phyloP scores from a whole-genome alignment of 2,329 filamentous ascomycete species.

The Ceratocystis eucalypticola region DNA sequence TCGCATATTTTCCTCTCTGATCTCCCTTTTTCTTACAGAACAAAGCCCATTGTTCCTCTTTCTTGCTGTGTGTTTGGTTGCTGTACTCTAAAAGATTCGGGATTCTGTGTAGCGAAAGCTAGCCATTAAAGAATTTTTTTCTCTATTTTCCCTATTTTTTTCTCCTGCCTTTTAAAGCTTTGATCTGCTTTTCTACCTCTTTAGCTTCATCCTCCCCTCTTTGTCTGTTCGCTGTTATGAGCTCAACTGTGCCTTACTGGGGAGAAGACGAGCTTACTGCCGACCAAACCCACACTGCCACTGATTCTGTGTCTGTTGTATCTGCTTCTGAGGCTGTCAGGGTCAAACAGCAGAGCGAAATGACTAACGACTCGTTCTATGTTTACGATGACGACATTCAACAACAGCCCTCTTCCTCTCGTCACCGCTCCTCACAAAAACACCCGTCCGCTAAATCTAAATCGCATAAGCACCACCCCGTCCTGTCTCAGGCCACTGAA shows the following conservation, averaged over 20 bases:
- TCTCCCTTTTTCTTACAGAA: slow-evolving; percentile 4
- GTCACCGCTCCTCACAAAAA: background rate
- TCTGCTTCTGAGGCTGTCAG: slow-evolving; percentile 12
- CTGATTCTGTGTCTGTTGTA: background rate
- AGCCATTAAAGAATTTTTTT: background rate
- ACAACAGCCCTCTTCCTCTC: slow-evolving; percentile 8
- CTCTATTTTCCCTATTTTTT: no score
- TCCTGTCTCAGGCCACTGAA: slow-evolving; percentile 7
- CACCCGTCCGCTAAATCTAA: background rate
- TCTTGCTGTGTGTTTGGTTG: background rate
- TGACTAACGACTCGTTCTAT: slow-evolving; percentile 17
- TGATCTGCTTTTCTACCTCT: background rate
- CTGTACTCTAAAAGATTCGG: background rate
- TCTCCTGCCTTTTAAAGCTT: background rate
- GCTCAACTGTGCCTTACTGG: slow-evolving; percentile 16
- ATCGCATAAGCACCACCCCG: background rate
- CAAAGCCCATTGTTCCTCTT: slow-evolving; percentile 16
- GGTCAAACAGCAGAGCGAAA: slow-evolving; percentile 15
- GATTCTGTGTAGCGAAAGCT: no score
- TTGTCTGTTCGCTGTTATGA: slow-evolving; percentile 7
- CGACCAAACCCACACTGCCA: background rate
- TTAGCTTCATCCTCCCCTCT: background rate
- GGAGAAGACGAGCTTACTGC: slow-evolving; percentile 6
- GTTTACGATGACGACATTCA: slow-evolving; percentile 6
- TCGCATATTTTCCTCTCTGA: background rate